These are phyloP conservation scores for Penicillium arizonense DNA, from an alignment of 495 filamentous ascomycete genomes.

Conservation along the genomic window DNA sequence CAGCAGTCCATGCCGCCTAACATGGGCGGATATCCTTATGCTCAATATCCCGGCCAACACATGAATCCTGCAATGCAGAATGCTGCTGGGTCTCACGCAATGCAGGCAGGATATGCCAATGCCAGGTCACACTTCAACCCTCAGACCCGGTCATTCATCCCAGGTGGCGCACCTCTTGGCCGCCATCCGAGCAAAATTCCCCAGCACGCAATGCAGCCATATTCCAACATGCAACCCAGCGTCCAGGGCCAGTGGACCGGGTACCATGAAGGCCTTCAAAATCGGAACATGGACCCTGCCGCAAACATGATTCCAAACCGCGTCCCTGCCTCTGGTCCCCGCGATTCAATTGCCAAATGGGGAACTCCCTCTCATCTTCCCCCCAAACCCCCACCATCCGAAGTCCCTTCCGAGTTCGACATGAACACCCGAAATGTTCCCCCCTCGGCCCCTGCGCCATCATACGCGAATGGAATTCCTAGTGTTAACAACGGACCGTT, in stretches of 20 bases:
- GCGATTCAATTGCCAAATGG: constrained; percentile 53
- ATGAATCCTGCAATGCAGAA: constrained; percentile 63
- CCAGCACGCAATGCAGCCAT: constrained; percentile 33
- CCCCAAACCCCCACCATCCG: constrained; percentile 54
- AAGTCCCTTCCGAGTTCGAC: constrained; percentile 47
- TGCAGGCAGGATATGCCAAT: constrained; percentile 78
- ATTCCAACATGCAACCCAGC: constrained; percentile 23
- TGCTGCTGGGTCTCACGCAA: constrained; percentile 58
- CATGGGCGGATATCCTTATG: constrained; percentile 66
- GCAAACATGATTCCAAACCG: constrained; percentile 17
- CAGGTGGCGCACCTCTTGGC: constrained; percentile 39
- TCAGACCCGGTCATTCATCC: constrained; percentile 86
- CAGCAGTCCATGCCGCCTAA: constrained; percentile 34
- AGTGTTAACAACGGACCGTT: constrained; percentile 37
- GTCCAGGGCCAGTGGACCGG: constrained; percentile 33
- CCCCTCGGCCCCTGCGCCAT: constrained; percentile 14
- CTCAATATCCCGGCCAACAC: constrained; percentile 69
- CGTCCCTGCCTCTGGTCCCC: constrained; percentile 16
- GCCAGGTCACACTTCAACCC: constrained; percentile 86
- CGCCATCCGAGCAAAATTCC: constrained; percentile 32
- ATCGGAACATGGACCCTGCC: constrained; percentile 12
- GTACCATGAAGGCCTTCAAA: constrained; percentile 32
- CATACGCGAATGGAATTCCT: constrained; percentile 25
- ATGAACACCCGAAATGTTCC: constrained; percentile 30
- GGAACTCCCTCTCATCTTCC: constrained; percentile 54